Percentiles rank a stretch among this genome's conserved stretches.
These are phyloP conservation scores for Zostera marina DNA, from an alignment of 116 monocot genomes.

Conservation along the genomic window DNA sequence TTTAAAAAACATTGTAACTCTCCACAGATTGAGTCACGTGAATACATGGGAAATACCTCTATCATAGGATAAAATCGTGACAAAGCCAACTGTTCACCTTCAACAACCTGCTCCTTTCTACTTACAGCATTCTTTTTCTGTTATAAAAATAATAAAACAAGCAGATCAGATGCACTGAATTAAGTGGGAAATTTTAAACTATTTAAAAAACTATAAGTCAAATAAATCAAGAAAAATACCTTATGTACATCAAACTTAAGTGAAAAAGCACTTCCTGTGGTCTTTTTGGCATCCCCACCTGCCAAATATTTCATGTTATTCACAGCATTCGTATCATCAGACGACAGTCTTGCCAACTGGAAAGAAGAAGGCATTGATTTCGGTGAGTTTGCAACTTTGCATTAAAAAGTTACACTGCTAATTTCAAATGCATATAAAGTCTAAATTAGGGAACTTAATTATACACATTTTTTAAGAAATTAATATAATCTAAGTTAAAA, in stretches of 20 bases:
- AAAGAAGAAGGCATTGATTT: slow-evolving; percentile 5
- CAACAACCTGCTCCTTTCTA: slow-evolving; percentile 58
- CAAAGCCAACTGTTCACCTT: slow-evolving; percentile 66
- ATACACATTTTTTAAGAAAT: too few species aligned
- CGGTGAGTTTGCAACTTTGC: not conserved
- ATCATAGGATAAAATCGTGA: slow-evolving; percentile 87
- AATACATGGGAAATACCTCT: slow-evolving; percentile 33
- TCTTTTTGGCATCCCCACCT: slow-evolving; percentile 47
- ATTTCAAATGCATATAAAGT: not conserved
- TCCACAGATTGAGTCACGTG: too few species aligned
- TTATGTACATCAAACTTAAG: slow-evolving; percentile 69
- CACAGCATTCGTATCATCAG: slow-evolving; percentile 70
- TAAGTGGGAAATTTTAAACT: not conserved
- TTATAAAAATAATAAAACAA: not conserved
- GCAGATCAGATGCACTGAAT: not conserved
- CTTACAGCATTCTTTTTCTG: slow-evolving; percentile 66
- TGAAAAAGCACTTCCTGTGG: slow-evolving; percentile 48
- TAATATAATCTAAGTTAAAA: too few species aligned
- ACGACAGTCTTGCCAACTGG: slow-evolving; percentile 74
- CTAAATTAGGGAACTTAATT: too few species aligned
- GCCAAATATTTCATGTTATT: slow-evolving; percentile 69
- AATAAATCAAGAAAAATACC: slow-evolving; percentile 19
- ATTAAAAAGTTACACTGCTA: not conserved
- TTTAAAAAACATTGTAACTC: too few species aligned
- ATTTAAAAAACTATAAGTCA: not conserved